phyloP scores from a whole-genome alignment of 441 rosid species.

The Rhodomyrtus psidioides region DNA sequence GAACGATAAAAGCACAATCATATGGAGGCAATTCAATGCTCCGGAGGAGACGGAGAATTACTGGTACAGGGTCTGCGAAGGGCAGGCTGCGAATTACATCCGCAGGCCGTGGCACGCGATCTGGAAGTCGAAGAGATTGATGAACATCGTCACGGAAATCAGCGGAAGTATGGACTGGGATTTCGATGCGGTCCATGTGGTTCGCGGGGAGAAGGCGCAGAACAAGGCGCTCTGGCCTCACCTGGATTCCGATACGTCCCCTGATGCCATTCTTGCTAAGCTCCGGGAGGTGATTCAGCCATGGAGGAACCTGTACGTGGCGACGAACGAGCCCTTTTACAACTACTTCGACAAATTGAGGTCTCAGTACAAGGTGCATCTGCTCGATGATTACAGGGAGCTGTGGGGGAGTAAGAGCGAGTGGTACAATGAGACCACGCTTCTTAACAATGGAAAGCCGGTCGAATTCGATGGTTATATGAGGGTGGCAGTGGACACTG shows the following conservation, averaged over 20 bases:
- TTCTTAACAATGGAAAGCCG: constrained; percentile 53
- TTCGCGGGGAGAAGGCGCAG: constrained; percentile 84
- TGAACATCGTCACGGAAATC: constrained; percentile 82
- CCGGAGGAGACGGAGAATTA: constrained; percentile 82
- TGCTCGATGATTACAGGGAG: constrained; percentile 75
- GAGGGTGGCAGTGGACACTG: constrained; percentile 97
- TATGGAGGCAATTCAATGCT: constrained; percentile 87
- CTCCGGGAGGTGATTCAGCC: constrained; percentile 52
- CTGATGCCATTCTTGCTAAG: constrained; percentile 58
- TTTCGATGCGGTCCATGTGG: constrained; percentile 84
- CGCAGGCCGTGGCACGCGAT: constrained; percentile 85
- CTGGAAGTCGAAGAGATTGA: constrained; percentile 94
- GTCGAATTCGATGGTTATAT: constrained; percentile 93
- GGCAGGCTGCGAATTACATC: constrained; percentile 61
- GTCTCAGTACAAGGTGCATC: constrained; percentile 78
- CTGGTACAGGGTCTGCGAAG: constrained; percentile 97
- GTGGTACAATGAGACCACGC: constrained; percentile 80
- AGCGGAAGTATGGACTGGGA: constrained; percentile 97
- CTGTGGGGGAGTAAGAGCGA: constrained; percentile 77
- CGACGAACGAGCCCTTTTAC: constrained; percentile 84
- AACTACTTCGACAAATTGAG: constrained; percentile 85
- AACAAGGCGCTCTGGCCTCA: constrained; percentile 90
- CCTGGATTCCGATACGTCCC: constrained; percentile 77
- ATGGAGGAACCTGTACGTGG: constrained; percentile 77
- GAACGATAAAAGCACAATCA: constrained; percentile 64